Conservation (phyloP, 306 rosid species). For the Glycine latifolia region DNA sequence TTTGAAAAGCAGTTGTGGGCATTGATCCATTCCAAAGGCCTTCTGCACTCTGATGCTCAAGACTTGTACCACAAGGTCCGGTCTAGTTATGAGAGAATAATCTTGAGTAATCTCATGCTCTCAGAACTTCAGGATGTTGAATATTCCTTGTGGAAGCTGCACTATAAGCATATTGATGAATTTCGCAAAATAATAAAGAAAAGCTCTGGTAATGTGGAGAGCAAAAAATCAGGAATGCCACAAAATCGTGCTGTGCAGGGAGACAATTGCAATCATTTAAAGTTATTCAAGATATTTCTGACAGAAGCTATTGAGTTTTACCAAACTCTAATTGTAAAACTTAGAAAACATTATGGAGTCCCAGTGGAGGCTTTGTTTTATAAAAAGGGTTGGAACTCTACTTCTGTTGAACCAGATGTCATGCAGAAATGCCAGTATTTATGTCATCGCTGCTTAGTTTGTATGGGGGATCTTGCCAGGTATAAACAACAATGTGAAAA, state of each 20-base stretch:
- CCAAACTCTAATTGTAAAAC: constrained; percentile 67
- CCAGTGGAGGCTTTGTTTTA: constrained; percentile 63
- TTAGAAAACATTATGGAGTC: constrained; percentile 63
- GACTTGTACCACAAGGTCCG: constrained; percentile 74
- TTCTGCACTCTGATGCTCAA: constrained; percentile 67
- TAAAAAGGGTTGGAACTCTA: constrained; percentile 48
- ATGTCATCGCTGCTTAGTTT: constrained; percentile 92
- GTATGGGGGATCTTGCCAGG: constrained; percentile 95
- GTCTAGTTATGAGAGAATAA: constrained; percentile 68
- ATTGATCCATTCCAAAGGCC: constrained; percentile 76
- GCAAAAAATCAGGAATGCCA: constrained; percentile 41
- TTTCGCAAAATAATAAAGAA: constrained; percentile 83
- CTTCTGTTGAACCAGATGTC: constrained; percentile 58
- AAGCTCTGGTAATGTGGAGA: constrained; percentile 58
- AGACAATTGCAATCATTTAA: constrained; percentile 47
- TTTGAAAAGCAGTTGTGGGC: constrained; percentile 76
- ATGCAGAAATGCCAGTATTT: constrained; percentile 72
- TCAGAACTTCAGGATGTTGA: constrained; percentile 89
- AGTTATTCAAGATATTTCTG: constrained; percentile 73
- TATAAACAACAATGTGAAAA: constrained; percentile 84
- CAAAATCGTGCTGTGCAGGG: constrained; percentile 48
- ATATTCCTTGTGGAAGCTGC: constrained; percentile 94
- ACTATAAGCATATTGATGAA: constrained; percentile 93
- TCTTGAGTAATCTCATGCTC: constrained; percentile 54
- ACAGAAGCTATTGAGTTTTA: constrained; percentile 82